Evolutionary conservation across 345 rosid species (phyloP), one percentile per base, ranked within the genome.

Genomic region (Salix udensis): DNA sequence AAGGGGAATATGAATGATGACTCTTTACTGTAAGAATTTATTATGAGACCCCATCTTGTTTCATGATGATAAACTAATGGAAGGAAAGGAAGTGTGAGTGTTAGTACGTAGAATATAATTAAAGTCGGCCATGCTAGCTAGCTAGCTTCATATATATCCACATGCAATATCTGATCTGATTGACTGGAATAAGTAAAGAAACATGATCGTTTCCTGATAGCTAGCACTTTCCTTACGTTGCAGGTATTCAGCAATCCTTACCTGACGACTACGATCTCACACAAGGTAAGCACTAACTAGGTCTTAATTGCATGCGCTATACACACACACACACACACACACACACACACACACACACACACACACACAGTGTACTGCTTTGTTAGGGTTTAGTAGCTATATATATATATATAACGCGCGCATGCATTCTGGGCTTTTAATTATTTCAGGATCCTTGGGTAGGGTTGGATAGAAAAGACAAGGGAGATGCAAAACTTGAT

Each of bases 181-280:
- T 30, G 31, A 30, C 0, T 62, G 23, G 36, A 34, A 34, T 34
- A 34, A 34, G 36, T 34, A 26, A 1, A 64, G 30, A 64, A 61
- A 26, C 19, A 64, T 46, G 31, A 30, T 30, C 36, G 7, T 50
- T 36, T 55, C 2, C 37, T 72, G 50, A 72, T 65, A 37, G 39
- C 30, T 10, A 40, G 44, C 18, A 18, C 34, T 48, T 76, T 81
- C 16, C 31, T 50, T 61, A 64, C 39, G 61, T 76, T 80, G 84
- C 89, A 92, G 92, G 82, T 94, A 12, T 75, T 92, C 71, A 92
- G 96, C 78, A 92, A 88, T 83, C 97, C 97, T 8, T 91, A 88
- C 80, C 81, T 87, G 91, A 94, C 92, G 88, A 82, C 80, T 23
- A 9, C 26, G 62, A 85, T 87, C 78, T 75, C 91, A 36, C 87